These are phyloP conservation scores for Rauvolfia tetraphylla DNA, from an alignment of 257 asterid genomes.

Conservation along the genomic window DNA sequence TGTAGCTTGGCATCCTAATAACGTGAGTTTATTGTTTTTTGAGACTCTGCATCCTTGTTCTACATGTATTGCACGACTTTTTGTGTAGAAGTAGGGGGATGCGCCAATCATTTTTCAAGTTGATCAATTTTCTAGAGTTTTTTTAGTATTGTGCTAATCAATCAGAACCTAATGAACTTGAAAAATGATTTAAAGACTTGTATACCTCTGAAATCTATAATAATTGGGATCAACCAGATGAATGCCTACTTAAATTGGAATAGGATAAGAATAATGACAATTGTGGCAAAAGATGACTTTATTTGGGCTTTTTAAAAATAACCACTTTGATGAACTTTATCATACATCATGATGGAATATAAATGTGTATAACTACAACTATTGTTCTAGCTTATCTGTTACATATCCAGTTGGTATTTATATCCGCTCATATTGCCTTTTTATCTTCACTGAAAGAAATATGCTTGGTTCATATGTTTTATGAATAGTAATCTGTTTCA, in stretches of 20 bases:
- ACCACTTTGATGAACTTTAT: background rate
- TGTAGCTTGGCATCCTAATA: constrained; percentile 98
- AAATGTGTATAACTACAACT: background rate
- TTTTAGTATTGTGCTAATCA: background rate
- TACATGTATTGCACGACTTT: background rate
- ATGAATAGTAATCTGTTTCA: background rate
- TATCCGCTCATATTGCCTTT: background rate
- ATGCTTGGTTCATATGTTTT: background rate
- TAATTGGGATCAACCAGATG: background rate
- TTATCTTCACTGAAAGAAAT: background rate
- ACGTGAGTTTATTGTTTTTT: constrained; percentile 47
- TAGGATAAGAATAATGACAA: background rate
- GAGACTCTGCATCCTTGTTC: background rate
- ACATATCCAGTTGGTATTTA: background rate
- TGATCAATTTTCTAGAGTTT: background rate
- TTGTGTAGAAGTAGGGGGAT: background rate
- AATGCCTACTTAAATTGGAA: background rate
- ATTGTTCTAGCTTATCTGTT: background rate
- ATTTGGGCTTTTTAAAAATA: background rate
- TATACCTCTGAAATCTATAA: background rate
- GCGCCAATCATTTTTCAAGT: background rate
- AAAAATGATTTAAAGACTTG: background rate
- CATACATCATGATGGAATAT: background rate
- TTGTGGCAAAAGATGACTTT: background rate
- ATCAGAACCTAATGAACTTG: background rate